These are phyloP conservation scores for Trichophyton mentagrophytes DNA, from an alignment of 2,329 filamentous ascomycete genomes.

Conservation along the genomic window DNA sequence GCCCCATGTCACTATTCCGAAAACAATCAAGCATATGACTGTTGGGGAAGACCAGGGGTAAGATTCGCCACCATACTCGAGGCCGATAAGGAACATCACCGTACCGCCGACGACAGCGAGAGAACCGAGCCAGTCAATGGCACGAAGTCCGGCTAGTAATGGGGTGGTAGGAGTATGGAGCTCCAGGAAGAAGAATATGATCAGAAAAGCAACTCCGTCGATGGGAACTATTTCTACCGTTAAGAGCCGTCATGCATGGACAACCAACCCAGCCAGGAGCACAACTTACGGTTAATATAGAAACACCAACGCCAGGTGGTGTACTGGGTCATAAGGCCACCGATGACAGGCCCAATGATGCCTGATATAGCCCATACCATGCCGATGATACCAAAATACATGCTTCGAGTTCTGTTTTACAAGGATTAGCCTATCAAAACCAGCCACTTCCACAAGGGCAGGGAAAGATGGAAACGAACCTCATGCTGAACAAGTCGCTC, in stretches of 20 bases:
- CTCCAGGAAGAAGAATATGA: conserved; percentile 48
- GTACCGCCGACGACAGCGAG: conserved; percentile 53
- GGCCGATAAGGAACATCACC: conserved; percentile 73
- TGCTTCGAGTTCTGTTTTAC: conserved; percentile 41
- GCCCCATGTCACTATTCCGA: conserved; percentile 50
- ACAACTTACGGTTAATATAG: conserved; percentile 42
- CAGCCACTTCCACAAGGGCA: not conserved
- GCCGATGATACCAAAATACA: conserved; percentile 33
- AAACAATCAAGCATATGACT: conserved; percentile 65
- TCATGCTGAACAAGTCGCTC: conserved; percentile 50
- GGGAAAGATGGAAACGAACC: conserved; percentile 19
- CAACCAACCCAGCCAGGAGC: not conserved
- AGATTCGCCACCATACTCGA: conserved; percentile 68
- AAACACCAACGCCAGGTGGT: conserved; percentile 51
- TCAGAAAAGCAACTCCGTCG: conserved; percentile 41
- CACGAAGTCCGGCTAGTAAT: conserved; percentile 43
- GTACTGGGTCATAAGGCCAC: conserved; percentile 34
- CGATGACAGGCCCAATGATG: conserved; percentile 17
- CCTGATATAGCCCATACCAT: conserved; percentile 38
- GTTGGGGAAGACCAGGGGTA: conserved; percentile 63
- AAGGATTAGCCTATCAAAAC: not conserved
- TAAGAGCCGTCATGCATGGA: not conserved
- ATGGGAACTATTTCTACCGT: conserved; percentile 36
- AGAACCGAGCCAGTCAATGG: conserved; percentile 51
- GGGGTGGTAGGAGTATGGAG: conserved; percentile 49